A percentile compares a stretch with the other conserved stretches of the same genome.
phyloP scores from a whole-genome alignment of 176 grass and related monocot species.

The Carex myosuroides region DNA sequence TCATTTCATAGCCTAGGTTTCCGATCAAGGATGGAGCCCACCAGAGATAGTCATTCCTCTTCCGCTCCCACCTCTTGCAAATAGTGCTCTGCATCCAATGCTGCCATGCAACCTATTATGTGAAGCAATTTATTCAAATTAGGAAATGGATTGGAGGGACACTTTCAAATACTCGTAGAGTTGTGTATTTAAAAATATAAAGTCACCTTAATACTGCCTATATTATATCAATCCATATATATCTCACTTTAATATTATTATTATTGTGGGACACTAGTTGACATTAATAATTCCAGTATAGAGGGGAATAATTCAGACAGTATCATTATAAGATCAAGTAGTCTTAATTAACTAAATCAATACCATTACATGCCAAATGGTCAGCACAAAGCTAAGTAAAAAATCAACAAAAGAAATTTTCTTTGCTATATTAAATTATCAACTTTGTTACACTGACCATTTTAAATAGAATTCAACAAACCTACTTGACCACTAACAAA shows the following conservation, averaged over 20 bases:
- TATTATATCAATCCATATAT: background rate
- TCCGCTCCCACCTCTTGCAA: constrained; percentile 73
- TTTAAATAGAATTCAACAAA: background rate
- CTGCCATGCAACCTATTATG: constrained; percentile 84
- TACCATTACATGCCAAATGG: background rate
- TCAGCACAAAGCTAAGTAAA: background rate
- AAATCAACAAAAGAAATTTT: background rate
- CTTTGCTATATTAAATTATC: background rate
- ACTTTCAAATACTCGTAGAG: background rate
- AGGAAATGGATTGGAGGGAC: background rate
- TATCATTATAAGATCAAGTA: background rate
- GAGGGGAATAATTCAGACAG: background rate
- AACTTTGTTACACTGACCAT: background rate
- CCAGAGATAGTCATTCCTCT: constrained; percentile 23
- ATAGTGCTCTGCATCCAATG: constrained; percentile 93
- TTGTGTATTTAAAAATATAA: background rate
- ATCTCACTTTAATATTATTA: background rate
- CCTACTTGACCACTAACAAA: background rate
- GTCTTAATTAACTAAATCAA: background rate
- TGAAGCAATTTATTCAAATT: background rate
- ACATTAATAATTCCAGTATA: background rate
- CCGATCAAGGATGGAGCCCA: too few relatives aligned
- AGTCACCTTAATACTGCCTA: background rate
- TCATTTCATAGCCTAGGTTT: background rate
- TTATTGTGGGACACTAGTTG: background rate